Evolutionary conservation across 306 rosid genomes (phyloP).

Genomic region (Castanea sativa): DNA sequence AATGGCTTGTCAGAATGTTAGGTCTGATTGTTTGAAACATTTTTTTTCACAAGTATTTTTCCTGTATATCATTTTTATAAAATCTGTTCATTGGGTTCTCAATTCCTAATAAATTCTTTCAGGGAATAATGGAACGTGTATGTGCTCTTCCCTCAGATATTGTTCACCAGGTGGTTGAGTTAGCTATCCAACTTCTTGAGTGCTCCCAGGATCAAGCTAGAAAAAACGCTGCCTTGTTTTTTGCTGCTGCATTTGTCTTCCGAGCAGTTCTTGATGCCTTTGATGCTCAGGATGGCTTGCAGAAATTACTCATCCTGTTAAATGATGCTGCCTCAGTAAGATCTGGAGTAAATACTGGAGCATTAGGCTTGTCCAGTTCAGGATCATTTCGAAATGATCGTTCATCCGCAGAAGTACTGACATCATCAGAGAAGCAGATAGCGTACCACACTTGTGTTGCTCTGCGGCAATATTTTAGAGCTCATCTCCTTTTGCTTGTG

Average conservation of each 20-base stretch:
- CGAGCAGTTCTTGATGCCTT: constrained; percentile 96
- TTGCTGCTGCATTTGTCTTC: constrained; percentile 92
- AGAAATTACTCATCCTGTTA: constrained; percentile 70
- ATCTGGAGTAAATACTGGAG: constrained; percentile 84
- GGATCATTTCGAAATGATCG: constrained; percentile 86
- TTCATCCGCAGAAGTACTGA: constrained; percentile 79
- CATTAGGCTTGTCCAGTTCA: constrained; percentile 58
- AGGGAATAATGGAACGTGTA: constrained; percentile 97
- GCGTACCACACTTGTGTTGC: constrained; percentile 96
- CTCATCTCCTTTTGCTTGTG: constrained; percentile 82
- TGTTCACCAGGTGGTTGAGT: constrained; percentile 74
- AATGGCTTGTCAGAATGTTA: neutral
- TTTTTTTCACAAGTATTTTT: neutral
- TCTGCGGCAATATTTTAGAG: constrained; percentile 89
- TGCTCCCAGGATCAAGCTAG: constrained; percentile 93
- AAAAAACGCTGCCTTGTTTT: constrained; percentile 88
- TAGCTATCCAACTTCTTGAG: constrained; percentile 88
- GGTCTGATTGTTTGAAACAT: neutral
- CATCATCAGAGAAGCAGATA: constrained; percentile 93
- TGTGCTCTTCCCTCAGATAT: constrained; percentile 93
- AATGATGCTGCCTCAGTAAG: constrained; percentile 89
- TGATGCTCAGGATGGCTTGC: constrained; percentile 89
- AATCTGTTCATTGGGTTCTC: neutral
- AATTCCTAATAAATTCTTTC: constrained; percentile 18
- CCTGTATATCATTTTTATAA: neutral